Evolutionary conservation across 805 yeast genomes (phyloP), one percentile per base, ranked within the genome.

Genomic region (Nakazawaea wickerhamii): DNA sequence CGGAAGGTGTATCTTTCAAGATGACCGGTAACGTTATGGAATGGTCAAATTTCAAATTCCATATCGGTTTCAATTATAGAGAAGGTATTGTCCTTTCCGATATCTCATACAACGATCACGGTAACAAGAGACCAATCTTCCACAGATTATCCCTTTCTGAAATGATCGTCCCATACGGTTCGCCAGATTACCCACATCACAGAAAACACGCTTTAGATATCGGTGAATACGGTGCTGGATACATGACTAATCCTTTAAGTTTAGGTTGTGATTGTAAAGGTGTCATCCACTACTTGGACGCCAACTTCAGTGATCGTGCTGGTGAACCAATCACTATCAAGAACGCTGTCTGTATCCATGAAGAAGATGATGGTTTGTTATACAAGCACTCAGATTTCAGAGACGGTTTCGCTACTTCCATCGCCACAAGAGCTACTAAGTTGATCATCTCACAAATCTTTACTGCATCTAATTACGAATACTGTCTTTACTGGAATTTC

Each of bases 261-360:
- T 68, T 79, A 39, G 85, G 84, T 14, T 80, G 86, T 57, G 85
- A 80, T 60, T 80, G 86, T 64, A 79, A 80, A 59, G 86, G 86
- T 50, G 81, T 72, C 20, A 80, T 80, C 49, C 84, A 80, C 57
- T 80, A 80, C 61, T 56, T 80, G 61, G 84, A 81, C 59, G 84
- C 80, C 14, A 73, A 72, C 57, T 76, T 77, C 56, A 69, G 74
- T 23, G 71, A 71, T 56, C 69, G 71, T 53, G 58, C 61, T 17
- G 86, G 86, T 53, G 74, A 69, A 13, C 74, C 82, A 36, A 60
- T 73, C 44, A 74, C 81, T 22, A 68, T 79, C 37, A 77, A 75
- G 61, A 76, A 79, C 50, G 85, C 84, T 13, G 66, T 80, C 44
- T 80, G 86, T 60, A 79, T 80, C 51, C 86, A 80, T 59, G 86